phyloP scores from a whole-genome alignment of 805 yeast species.

The Komagataella ulmi region DNA sequence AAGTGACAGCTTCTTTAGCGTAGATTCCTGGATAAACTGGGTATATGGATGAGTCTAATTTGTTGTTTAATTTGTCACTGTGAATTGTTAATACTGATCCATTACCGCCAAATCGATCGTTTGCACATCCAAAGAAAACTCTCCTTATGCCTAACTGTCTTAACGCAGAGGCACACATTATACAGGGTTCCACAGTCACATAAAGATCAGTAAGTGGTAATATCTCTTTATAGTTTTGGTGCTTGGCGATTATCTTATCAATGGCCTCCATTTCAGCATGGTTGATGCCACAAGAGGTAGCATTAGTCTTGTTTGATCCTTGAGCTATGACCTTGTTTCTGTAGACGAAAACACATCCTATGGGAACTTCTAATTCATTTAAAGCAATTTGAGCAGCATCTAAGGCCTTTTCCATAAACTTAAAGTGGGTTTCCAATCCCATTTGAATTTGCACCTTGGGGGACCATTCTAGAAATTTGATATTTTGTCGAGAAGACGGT shows the following conservation, averaged over 20 bases:
- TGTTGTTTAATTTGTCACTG: conserved; percentile 18
- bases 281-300: conserved; percentile 71
- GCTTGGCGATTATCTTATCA: conserved; percentile 28
- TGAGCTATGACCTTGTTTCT: conserved; percentile 42
- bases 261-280: conserved; percentile 91
- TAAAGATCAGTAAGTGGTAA: conserved; percentile 55
- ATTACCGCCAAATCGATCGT: conserved; percentile 94
- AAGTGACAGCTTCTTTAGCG: conserved; percentile 69
- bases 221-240: conserved; percentile 16
- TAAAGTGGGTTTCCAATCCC: conserved; percentile 10
- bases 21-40: conserved; percentile 63
- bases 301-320: conserved; percentile 82
- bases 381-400: conserved; percentile 53
- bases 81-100: conserved; percentile 69
- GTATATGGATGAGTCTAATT: conserved; percentile 23
- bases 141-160: conserved; percentile 62
- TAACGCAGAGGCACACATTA: conserved; percentile 92
- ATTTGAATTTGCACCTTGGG: background rate
- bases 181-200: conserved; percentile 96
- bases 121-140: conserved; percentile 86
- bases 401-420: conserved; percentile 38
- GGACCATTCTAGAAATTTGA: background rate
- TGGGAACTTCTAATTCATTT: conserved; percentile 65
- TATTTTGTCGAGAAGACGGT: background rate
- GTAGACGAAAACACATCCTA: conserved; percentile 60